These are phyloP conservation scores for Neocucurbitaria cava DNA, from an alignment of 2,329 filamentous ascomycete genomes.

Conservation along the genomic window DNA sequence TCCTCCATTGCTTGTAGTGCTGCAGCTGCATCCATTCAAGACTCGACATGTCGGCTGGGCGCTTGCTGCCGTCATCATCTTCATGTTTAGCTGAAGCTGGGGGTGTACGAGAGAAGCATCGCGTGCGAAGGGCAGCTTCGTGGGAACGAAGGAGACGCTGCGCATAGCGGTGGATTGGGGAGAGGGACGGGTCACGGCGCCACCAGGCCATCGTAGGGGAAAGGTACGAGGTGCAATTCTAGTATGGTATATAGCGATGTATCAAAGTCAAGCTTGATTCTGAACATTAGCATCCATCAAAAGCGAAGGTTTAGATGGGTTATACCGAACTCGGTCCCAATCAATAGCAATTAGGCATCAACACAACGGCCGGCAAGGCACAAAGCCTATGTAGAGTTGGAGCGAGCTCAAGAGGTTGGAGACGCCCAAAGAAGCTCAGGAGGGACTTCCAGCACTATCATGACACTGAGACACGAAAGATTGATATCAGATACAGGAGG, in stretches of 20 bases:
- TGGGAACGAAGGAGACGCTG: slow-evolving; percentile 31
- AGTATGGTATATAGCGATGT: not conserved
- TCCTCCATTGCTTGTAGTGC: slow-evolving; percentile 38
- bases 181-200: slow-evolving; percentile 36
- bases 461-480: not conserved
- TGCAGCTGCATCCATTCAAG: slow-evolving; percentile 41
- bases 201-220: slow-evolving; percentile 34
- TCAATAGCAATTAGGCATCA: slow-evolving; percentile 8
- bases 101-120: slow-evolving; percentile 39
- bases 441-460: not conserved
- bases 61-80: slow-evolving; percentile 21
- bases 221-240: not conserved
- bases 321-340: slow-evolving; percentile 5
- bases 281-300: not conserved
- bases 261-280: not conserved
- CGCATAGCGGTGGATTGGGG: slow-evolving; percentile 31
- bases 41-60: slow-evolving; percentile 34
- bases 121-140: slow-evolving; percentile 30
- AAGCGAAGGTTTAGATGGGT: not conserved
- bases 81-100: slow-evolving; percentile 27
- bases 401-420: not conserved
- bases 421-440: not conserved
- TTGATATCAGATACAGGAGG: not conserved
- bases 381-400: not conserved
- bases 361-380: not conserved